phyloP scores from a whole-genome alignment of 768 basidiomycete species.

The button mushroom (Agaricus bisporus) region DNA sequence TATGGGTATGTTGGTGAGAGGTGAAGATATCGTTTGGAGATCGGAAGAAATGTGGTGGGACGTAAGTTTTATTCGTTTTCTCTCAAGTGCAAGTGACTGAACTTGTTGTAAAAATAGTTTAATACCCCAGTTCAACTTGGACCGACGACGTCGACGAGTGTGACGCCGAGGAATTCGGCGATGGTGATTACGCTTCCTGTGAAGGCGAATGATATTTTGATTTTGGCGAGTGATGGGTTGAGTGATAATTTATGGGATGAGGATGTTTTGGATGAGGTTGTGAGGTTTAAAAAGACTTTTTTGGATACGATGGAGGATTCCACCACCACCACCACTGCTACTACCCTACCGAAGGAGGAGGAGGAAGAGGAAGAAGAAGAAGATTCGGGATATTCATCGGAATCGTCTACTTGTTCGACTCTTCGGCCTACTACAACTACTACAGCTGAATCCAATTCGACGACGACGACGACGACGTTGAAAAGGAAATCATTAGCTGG shows the following conservation, averaged over 20 bases:
- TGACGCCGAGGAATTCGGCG: conserved; percentile 42
- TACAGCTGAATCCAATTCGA: no score
- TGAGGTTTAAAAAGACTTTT: conserved; percentile 38
- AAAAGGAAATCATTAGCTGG: conserved; percentile 53
- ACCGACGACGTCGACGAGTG: conserved; percentile 23
- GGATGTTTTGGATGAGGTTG: conserved; percentile 79
- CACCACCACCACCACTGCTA: no score
- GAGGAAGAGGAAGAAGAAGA: neutral
- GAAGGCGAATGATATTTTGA: conserved; percentile 65
- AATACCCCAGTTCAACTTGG: conserved; percentile 45
- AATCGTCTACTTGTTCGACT: conserved; percentile 1
- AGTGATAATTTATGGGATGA: conserved; percentile 88
- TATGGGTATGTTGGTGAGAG: conserved; percentile 81
- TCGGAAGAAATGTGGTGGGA: conserved; percentile 93
- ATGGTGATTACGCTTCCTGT: conserved; percentile 68
- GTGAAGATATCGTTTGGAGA: conserved; percentile 74
- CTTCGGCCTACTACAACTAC: neutral
- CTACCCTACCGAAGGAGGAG: neutral
- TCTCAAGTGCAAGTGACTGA: neutral
- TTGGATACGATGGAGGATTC: neutral
- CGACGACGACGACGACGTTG: conserved; percentile 17
- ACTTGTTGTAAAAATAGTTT: conserved; percentile 16
- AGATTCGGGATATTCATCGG: conserved; percentile 5
- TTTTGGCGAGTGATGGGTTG: conserved; percentile 77
- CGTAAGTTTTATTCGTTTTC: conserved; percentile 29